Conservation (phyloP, 257 asterid species). For the Ilex aquifolium region DNA sequence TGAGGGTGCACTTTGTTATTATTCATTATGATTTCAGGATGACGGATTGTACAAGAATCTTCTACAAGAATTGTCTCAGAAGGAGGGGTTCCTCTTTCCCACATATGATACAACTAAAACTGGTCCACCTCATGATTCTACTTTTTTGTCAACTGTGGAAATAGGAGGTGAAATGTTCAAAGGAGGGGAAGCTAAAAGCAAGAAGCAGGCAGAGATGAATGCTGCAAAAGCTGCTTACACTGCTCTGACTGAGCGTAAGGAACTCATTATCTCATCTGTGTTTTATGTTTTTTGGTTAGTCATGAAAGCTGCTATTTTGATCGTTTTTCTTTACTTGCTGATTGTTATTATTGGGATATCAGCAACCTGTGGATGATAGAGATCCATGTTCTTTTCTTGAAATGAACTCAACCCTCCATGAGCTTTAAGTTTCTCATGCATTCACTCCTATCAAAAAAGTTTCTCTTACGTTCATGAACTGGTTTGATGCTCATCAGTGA, state of each 20-base stretch:
- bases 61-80: slow-evolving; percentile 62
- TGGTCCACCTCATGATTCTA: slow-evolving; percentile 46
- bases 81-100: slow-evolving; percentile 43
- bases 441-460: too few relatives aligned
- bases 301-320: too few relatives aligned
- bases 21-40: slow-evolving; percentile 34
- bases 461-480: too few relatives aligned
- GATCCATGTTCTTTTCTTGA: too few relatives aligned
- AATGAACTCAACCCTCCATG: too few relatives aligned
- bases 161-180: slow-evolving; percentile 36
- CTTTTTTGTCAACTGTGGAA: slow-evolving; percentile 48
- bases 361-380: too few relatives aligned
- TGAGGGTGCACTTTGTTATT: neutral
- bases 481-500: too few relatives aligned
- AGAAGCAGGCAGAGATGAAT: slow-evolving; percentile 76
- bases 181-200: slow-evolving; percentile 61
- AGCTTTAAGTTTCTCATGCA: too few relatives aligned
- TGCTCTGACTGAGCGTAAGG: slow-evolving; percentile 43
- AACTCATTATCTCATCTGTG: slow-evolving; percentile 7
- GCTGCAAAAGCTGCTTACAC: slow-evolving; percentile 68
- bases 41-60: slow-evolving; percentile 58
- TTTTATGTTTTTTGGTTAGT: neutral
- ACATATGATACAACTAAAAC: slow-evolving; percentile 34
- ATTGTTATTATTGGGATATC: too few relatives aligned
- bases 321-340: too few relatives aligned